Base-by-base conservation (phyloP, 2,329 filamentous ascomycete species). In the Aureobasidium sp. region DNA sequence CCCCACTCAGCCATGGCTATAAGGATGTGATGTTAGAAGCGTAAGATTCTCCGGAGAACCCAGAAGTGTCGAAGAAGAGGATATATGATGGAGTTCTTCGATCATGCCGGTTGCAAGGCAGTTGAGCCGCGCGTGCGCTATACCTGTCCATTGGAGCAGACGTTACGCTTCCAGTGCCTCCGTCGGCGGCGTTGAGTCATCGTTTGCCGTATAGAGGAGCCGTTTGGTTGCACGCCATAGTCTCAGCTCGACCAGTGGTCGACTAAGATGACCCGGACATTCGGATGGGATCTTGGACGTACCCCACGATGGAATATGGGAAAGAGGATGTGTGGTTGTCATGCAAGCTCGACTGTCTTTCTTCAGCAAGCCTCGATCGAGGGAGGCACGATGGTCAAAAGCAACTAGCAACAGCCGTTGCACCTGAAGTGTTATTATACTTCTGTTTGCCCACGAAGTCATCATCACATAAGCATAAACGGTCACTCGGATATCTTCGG, bases 401-500 rank as follows among this genome's bases (percentile, higher is more conserved):
- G 14, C 11, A 14, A 37, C 30, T 25, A 37, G 44, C 41, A 45
- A 16, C 25, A 17, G 24, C 25, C 40, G 25, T 44, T 44, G 22
- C 14, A 8, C 3, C 27, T 8, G 27, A 12, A 12, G n/a, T 14
- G 25, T 45, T 27, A 27, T 37, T 25, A 37, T 14, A 45, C 30
- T 48, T 17, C 16, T n/a, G 32, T n/a, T 37, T 12, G 30, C 44
- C 44, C 42, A 47, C 17, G 42, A 14, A 17, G 17, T 16, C 30
- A 24, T n/a, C 12, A 14, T 35, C 32, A 35, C 11, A 35, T 27
- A 48, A 21, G 24, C 27, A 17, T 45, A 11, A 48, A 48, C 44
- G 44, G 44, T n/a, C 12, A 25, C 10, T 8, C 44, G 44, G 44
- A 24, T 14, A 48, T 48, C 30, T 24, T 48, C 44, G 44, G 44